Conservation (phyloP, 257 asterid genomes). For the Galeopsis tetrahit region DNA sequence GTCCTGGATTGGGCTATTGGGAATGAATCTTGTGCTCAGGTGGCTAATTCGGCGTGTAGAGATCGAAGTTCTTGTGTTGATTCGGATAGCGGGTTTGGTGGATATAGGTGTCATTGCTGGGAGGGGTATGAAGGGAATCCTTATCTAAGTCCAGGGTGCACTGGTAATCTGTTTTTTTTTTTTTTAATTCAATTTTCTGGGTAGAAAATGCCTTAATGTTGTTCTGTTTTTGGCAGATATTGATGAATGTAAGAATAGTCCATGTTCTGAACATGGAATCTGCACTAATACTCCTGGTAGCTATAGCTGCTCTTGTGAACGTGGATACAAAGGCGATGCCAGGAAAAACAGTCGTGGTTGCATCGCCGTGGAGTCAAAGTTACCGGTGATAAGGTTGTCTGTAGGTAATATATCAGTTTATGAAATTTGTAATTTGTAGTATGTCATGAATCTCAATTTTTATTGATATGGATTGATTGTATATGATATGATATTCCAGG, state of each 20-base stretch:
- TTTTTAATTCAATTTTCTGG: too few species aligned
- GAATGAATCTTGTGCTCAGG: neutral
- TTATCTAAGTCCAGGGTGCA: neutral
- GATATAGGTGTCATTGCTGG: neutral
- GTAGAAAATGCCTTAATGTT: neutral
- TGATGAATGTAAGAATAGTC: conserved; percentile 46
- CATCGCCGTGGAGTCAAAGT: conserved; percentile 33
- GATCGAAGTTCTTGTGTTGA: neutral
- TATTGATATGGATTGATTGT: neutral
- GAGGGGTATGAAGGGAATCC: conserved; percentile 3
- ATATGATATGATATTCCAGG: conserved; percentile 16
- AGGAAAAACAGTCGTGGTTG: conserved; percentile 37
- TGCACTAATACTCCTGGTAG: conserved; percentile 49
- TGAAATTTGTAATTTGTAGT: too few species aligned
- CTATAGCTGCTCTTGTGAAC: conserved; percentile 40
- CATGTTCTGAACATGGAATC: conserved; percentile 39
- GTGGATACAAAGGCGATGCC: conserved; percentile 46
- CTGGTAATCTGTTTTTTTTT: neutral
- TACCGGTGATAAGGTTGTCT: conserved; percentile 41
- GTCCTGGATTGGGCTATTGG: conserved; percentile 39
- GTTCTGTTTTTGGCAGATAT: conserved; percentile 14
- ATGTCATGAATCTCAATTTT: too few species aligned
- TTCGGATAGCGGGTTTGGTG: neutral
- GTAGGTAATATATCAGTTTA: conserved; percentile 32
- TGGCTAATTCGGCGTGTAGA: conserved; percentile 6